Conservation (phyloP, 495 filamentous ascomycete species). For the Lasiosphaeris hirsuta region DNA sequence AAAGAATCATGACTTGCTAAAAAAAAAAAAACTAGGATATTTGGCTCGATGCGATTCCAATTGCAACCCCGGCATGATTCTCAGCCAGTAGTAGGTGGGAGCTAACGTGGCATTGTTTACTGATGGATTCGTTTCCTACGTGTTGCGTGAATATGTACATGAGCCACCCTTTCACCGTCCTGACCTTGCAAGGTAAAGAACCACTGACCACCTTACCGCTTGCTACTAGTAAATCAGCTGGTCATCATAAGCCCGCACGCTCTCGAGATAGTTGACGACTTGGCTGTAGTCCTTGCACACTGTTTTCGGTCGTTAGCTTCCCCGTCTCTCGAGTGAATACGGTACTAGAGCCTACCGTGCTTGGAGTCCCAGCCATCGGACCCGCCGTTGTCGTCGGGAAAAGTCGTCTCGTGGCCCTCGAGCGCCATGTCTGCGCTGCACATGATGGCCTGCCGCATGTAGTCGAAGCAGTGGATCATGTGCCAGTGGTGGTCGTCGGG, state of each 20-base stretch:
- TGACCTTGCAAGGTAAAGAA: no score
- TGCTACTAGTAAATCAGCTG: slow-evolving; percentile 40
- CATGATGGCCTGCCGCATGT: slow-evolving; percentile 46
- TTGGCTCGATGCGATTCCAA: no score
- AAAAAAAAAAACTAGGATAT: no score
- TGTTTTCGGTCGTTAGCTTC: slow-evolving; percentile 10
- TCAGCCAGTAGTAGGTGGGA: no score
- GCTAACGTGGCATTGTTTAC: no score
- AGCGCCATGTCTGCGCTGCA: slow-evolving; percentile 44
- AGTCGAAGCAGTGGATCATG: slow-evolving; percentile 50
- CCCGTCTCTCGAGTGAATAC: not conserved
- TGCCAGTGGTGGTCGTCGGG: slow-evolving; percentile 50
- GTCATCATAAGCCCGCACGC: slow-evolving; percentile 46
- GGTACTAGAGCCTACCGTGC: slow-evolving; percentile 31
- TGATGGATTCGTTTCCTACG: no score
- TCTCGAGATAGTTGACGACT: slow-evolving; percentile 41
- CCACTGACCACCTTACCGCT: no score
- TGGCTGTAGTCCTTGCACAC: slow-evolving; percentile 41
- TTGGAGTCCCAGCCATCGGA: slow-evolving; percentile 48
- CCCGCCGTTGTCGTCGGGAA: slow-evolving; percentile 45
- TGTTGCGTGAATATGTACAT: no score
- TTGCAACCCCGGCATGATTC: no score
- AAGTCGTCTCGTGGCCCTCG: slow-evolving; percentile 44
- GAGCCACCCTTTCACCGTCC: no score
- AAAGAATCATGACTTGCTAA: no score